phyloP scores from a whole-genome alignment of 169 alveolate species.

The Cyclospora cayetanensis region DNA sequence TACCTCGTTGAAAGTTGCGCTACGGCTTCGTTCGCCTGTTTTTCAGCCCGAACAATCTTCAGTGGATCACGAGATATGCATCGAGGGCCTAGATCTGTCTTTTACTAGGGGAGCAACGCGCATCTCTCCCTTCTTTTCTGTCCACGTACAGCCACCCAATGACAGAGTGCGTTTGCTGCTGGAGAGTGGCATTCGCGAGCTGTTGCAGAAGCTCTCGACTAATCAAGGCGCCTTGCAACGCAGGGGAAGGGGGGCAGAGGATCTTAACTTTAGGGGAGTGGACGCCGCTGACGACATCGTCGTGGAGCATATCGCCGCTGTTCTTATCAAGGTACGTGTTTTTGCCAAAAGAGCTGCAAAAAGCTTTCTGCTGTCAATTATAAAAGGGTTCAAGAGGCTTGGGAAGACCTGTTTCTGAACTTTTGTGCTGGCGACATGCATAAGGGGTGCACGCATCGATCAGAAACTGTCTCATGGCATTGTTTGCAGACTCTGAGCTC shows the following conservation, averaged over 20 bases:
- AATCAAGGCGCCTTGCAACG: not conserved
- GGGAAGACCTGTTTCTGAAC: too few species aligned
- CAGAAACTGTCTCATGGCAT: too few species aligned
- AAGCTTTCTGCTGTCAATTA: too few species aligned
- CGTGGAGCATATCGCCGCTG: slow-evolving; percentile 19
- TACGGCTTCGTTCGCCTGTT: too few species aligned
- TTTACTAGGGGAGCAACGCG: not conserved
- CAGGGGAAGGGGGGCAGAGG: not conserved
- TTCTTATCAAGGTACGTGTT: slow-evolving; percentile 32
- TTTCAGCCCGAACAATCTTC: slow-evolving; percentile 35
- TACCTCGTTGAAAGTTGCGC: too few species aligned
- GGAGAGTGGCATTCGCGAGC: slow-evolving; percentile 7
- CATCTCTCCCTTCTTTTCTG: slow-evolving; percentile 15
- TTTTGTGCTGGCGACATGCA: too few species aligned
- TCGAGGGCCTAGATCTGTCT: slow-evolving; percentile 48
- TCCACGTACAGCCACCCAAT: slow-evolving; percentile 45
- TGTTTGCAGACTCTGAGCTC: slow-evolving; percentile 40
- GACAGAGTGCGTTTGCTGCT: slow-evolving; percentile 21
- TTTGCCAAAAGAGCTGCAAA: too few species aligned
- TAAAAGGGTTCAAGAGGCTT: too few species aligned
- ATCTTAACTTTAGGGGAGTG: not conserved
- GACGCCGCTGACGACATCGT: slow-evolving; percentile 7
- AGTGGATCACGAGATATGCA: slow-evolving; percentile 35
- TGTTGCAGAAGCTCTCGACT: not conserved
- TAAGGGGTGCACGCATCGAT: too few species aligned